Conservation (phyloP, 306 rosid genomes). For the Alnus glutinosa region DNA sequence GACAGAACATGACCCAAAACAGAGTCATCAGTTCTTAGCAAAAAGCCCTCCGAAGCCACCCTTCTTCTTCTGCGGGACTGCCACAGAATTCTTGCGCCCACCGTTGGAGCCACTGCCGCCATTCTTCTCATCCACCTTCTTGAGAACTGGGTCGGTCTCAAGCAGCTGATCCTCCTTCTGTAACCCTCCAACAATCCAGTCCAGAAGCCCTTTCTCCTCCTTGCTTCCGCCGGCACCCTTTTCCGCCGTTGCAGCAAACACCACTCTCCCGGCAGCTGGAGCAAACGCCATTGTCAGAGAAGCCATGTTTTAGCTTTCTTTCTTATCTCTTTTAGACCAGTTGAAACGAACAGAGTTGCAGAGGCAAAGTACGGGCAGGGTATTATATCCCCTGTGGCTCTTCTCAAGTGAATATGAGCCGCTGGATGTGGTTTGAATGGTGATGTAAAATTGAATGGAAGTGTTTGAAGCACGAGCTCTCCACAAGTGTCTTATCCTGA, state of each 20-base stretch:
- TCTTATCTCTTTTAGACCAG: background rate
- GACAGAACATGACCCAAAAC: background rate
- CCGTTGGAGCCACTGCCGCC: constrained; percentile 22
- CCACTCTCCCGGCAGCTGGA: constrained; percentile 48
- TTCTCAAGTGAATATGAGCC: constrained; percentile 34
- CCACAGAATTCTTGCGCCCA: constrained; percentile 54
- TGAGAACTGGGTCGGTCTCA: constrained; percentile 75
- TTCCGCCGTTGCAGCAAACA: constrained; percentile 59
- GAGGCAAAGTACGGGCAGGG: constrained; percentile 19
- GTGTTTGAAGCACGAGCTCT: constrained; percentile 49
- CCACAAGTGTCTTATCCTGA: constrained; percentile 74
- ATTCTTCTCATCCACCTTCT: constrained; percentile 74
- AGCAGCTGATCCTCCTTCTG: constrained; percentile 71
- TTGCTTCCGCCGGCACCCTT: constrained; percentile 60
- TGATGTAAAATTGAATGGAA: constrained; percentile 27
- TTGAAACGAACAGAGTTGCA: constrained; percentile 11
- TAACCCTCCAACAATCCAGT: constrained; percentile 74
- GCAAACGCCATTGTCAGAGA: constrained; percentile 64
- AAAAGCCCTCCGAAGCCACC: constrained; percentile 82
- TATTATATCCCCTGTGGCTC: constrained; percentile 28
- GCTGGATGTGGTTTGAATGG: constrained; percentile 28
- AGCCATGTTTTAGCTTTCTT: constrained; percentile 47
- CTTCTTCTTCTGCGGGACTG: constrained; percentile 71
- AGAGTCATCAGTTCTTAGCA: constrained; percentile 52
- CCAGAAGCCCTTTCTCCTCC: constrained; percentile 66